Evolutionary conservation across 176 grass and related monocot genomes (phyloP).

Genomic region (Eleusine indica): DNA sequence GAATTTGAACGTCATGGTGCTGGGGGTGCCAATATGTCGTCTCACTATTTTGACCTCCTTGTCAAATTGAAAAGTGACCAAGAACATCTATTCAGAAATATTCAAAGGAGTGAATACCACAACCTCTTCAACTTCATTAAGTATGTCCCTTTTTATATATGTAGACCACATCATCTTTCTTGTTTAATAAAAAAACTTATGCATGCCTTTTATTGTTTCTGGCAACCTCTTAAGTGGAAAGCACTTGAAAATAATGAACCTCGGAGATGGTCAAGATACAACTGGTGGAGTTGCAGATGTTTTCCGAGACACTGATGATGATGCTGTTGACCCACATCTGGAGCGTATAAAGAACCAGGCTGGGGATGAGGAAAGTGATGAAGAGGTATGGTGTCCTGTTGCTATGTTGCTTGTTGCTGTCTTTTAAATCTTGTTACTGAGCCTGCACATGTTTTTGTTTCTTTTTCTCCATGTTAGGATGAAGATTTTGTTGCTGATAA

Average conservation of each 20-base stretch:
- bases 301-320: constrained; percentile 75
- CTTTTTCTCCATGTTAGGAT: constrained; percentile 57
- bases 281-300: constrained; percentile 68
- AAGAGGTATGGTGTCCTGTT: constrained; percentile 68
- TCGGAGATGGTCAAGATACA: constrained; percentile 77
- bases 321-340: constrained; percentile 85
- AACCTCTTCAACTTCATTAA: constrained; percentile 88
- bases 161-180: constrained; percentile 1
- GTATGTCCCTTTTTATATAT: constrained; percentile 43
- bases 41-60: constrained; percentile 86
- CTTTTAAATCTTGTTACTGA: constrained; percentile 26
- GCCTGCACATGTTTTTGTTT: not conserved
- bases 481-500: constrained; percentile 98
- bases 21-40: constrained; percentile 71
- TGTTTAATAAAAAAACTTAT: constrained; percentile 37
- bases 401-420: constrained; percentile 37
- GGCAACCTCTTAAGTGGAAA: constrained; percentile 63
- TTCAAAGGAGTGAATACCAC: constrained; percentile 86
- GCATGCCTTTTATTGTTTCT: constrained; percentile 35
- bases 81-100: constrained; percentile 92
- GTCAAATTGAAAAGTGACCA: constrained; percentile 79
- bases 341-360: constrained; percentile 78
- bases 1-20: constrained; percentile 86
- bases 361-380: constrained; percentile 90
- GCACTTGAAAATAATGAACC: constrained; percentile 90